These are phyloP conservation scores for Curvularia sp. DNA, from an alignment of 2,329 filamentous ascomycete species.

Conservation along the genomic window DNA sequence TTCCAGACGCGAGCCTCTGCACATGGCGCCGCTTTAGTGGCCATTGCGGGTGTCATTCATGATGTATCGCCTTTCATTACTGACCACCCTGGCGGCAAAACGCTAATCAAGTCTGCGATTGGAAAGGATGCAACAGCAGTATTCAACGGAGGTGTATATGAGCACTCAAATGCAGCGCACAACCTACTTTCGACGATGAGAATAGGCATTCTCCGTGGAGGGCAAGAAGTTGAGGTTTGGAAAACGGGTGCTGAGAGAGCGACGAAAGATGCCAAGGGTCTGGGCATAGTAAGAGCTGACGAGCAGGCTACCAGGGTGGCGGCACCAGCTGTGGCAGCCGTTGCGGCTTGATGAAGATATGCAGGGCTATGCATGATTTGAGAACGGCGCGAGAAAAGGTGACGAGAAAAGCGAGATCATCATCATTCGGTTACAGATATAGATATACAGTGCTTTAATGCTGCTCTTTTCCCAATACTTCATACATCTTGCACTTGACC, in stretches of 20 bases:
- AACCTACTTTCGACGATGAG: slow-evolving; percentile 54
- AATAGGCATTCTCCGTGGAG: slow-evolving; percentile 49
- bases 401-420: background rate
- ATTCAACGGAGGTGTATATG: slow-evolving; percentile 53
- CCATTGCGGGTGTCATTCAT: slow-evolving; percentile 50
- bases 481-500: background rate
- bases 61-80: slow-evolving; percentile 48
- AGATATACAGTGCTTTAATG: background rate
- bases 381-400: background rate
- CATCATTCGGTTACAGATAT: background rate
- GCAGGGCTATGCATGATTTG: background rate
- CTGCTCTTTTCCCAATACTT: background rate
- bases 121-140: slow-evolving; percentile 52
- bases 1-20: slow-evolving; percentile 39
- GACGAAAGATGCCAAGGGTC: slow-evolving; percentile 74
- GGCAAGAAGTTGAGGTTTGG: slow-evolving; percentile 53
- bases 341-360: slow-evolving; percentile 67
- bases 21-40: slow-evolving; percentile 45
- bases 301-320: slow-evolving; percentile 80
- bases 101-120: slow-evolving; percentile 45
- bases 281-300: slow-evolving; percentile 76
- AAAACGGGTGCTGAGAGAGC: slow-evolving; percentile 32
- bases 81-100: slow-evolving; percentile 51
- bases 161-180: slow-evolving; percentile 52
- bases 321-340: slow-evolving; percentile 77